Base-by-base conservation (phyloP, 176 grass and related monocot species). In the Carex littledalei region DNA sequence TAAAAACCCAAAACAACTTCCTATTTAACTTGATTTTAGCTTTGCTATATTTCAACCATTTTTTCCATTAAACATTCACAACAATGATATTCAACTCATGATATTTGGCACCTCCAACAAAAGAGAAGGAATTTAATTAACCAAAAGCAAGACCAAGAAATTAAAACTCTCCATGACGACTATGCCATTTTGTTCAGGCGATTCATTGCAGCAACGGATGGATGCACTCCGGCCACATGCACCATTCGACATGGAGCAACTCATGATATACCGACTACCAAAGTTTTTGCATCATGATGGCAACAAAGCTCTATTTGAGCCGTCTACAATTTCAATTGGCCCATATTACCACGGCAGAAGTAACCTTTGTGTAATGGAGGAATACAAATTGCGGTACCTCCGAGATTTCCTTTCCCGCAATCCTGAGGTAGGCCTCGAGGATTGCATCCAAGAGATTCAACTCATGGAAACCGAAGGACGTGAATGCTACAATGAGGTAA, bases 251-350 rank as follows among this genome's bases (percentile, higher is more conserved):
- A 61, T 82, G 56, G 26, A 61, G 54, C 56, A 55, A 18, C 16
- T 82, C 56, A 34, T 22, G 58, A 82, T 82, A 35, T 82, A 63
- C 31, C 24, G 56, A 39, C 5, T 82, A 10, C 79, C 79, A 1
- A 55, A 15, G 0, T 61, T 47, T 18, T 39, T 61, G n/a, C 11
- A 63, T 61, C 61, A 55, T 18, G 79, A 82, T 37, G 5, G 35
- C 9, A 82, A 66, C 58, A 82, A 45, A 49, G 21, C 31, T 39
- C 79, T 82, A 22, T 66, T 82, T 22, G 79, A 82, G 8, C 80
- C 80, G 45, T 83, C 53, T 21, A 54, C 80, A 20, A 45, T 83
- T 47, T 64, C 80, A 39, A 83, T 83, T 16, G 80, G 80, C 16
- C 80, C 80, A 45, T 66, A 63, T 22, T 83, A 83, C 57, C 50